Base-by-base conservation (phyloP, 306 rosid genomes). In the Acacia confusa region DNA sequence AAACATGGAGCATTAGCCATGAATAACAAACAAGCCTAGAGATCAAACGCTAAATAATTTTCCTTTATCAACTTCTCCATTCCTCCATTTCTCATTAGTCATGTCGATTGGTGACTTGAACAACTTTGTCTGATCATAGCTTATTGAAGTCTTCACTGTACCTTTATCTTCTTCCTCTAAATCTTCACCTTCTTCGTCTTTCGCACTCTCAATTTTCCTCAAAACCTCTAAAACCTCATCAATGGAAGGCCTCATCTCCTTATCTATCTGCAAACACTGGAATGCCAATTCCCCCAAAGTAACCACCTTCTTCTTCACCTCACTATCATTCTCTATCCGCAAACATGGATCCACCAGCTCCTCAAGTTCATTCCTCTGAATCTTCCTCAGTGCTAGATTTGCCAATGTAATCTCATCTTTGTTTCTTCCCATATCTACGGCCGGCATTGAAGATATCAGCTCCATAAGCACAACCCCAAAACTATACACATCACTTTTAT, bases 401-500 rank as follows among this genome's bases (percentile, higher is more conserved):
- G 92, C 85, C 82, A 94, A 84, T 52, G 88, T 89, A 27, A 92
- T 89, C 79, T 94, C 98, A 79, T 90, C 88, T 60, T 60, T 75
- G 20, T 80, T 82, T 70, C 95, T 79, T 7, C 15, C 71, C 52
- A 94, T 85, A 79, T 94, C 94, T 81, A 94, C 90, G 0, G 94
- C 92, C 0, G 90, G 92, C 90, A 86, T 61, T 9, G 94, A 91
- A 40, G 97, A 91, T 65, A 90, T 79, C 5, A 91, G 86, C 88
- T 93, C 97, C 5, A 85, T 75, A 10, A 93, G 88, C 48, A 88
- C 92, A 55, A 90, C 94, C 8, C 98, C 93, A 17, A 93, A 93
- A 74, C 93, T 91, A 63, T 91, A 89, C 41, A 91, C 98, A 74
- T 93, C 97, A 52, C 98, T 93, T 88, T 93, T 93, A 40, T 78